Base-by-base conservation (phyloP, 2,329 filamentous ascomycete genomes). In the Colletotrichum gloeosporioides region DNA sequence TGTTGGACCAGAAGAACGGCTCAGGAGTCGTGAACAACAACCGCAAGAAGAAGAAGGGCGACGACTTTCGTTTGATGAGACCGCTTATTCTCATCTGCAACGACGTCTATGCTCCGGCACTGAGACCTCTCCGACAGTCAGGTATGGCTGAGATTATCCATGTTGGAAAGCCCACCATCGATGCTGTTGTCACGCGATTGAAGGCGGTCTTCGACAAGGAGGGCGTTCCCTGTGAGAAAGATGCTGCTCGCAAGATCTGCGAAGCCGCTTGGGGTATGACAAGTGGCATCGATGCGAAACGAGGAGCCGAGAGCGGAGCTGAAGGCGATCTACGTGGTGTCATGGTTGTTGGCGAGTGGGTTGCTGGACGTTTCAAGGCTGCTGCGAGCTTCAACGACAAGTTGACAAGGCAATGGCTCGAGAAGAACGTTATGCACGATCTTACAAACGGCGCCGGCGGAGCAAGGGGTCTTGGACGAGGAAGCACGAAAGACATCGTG, bases 61-160 rank as follows among this genome's bases (percentile, higher is more conserved):
- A 99, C 81, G 94, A 93, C 75, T 99, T 99, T 82, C 92, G 94
- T 57, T 90, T 98, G 77, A 91, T 98, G 85, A 91, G 97, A 62
- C 97, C 97, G 0, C 88, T 99, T 34, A 95, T 99, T 67, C 89
- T 99, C 64, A 97, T 99, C 80, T 99, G 97, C 87, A 99, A 99
- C 81, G 98, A 99, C 83, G 92, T 99, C 1, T 99, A 99, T 82
- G 96, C 98, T 79, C 93, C 96, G 6, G 95, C 96, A 25, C 89
- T 99, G 55, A 92, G 96, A 32, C 96, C 95, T 0, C 88, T 99
- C 9, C 92, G 97, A n/a, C 94, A 96, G 78, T 96, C 95, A 0
- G 92, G 89, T 8, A 86, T 97, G 66, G 97, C 96, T 0, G 97
- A 99, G 83, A 93, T 99, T 53, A 93, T 99, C 27, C 96, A 98